Percentiles rank a stretch among this genome's conserved stretches.
These are phyloP conservation scores for Yamadazyma diospyri DNA, from an alignment of 1,139 yeast genomes.

Conservation along the genomic window DNA sequence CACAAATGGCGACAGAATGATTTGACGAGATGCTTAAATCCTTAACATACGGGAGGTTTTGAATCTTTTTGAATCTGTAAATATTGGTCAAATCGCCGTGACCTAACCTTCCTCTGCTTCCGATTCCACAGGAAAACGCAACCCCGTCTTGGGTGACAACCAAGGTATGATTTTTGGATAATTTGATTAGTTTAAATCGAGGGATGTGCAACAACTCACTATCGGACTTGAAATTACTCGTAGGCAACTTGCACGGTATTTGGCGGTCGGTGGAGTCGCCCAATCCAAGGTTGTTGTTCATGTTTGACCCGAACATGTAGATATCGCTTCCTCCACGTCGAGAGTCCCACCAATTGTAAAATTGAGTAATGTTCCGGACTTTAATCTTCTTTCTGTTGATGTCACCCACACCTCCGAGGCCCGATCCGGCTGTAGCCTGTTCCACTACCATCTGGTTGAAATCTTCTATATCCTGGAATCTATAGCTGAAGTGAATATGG, in stretches of 20 bases:
- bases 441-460: slow-evolving; percentile 4
- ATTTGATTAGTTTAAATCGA: slow-evolving; percentile 39
- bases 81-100: slow-evolving; percentile 37
- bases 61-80: slow-evolving; percentile 36
- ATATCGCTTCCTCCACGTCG: slow-evolving; percentile 58
- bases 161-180: slow-evolving; percentile 69
- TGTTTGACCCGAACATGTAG: slow-evolving; percentile 63
- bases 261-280: slow-evolving; percentile 63
- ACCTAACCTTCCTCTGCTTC: slow-evolving; percentile 72
- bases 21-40: slow-evolving; percentile 57
- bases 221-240: slow-evolving; percentile 18
- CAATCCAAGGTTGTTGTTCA: slow-evolving; percentile 63
- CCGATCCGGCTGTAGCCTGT: background rate
- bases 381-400: slow-evolving; percentile 5
- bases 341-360: slow-evolving; percentile 29
- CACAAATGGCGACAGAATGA: slow-evolving; percentile 53
- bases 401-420: slow-evolving; percentile 2
- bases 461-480: slow-evolving; percentile 16
- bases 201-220: slow-evolving; percentile 23
- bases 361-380: slow-evolving; percentile 11
- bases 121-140: slow-evolving; percentile 62
- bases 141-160: slow-evolving; percentile 54
- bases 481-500: slow-evolving; percentile 20
- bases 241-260: slow-evolving; percentile 28
- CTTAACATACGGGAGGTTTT: slow-evolving; percentile 26